Evolutionary conservation across 2,329 filamentous ascomycete species (phyloP), one percentile per base, ranked within the genome.

Genomic region (Macroventuria anomochaeta): DNA sequence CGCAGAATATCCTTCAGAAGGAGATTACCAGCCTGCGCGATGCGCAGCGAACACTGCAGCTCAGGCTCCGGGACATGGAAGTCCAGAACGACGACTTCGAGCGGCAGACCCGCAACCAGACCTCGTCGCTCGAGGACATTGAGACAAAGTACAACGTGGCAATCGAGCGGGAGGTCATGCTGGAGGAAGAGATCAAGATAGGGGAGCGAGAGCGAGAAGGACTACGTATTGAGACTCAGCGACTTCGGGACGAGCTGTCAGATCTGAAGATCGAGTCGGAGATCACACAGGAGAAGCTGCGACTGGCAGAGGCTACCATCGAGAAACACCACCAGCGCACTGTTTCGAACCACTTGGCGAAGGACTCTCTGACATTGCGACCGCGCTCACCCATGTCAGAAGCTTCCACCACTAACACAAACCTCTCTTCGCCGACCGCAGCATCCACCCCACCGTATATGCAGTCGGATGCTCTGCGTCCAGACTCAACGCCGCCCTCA

Each of bases 41-140:
- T 62, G 76, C 86, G 41, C 96, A 92, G 75, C 83, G 95, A 61
- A 87, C 88, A 3, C 77, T 97, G 57, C 89, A 95, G 68, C 81
- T 96, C 59, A 90, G 85, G 75, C 80, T 99, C 53, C 88, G 95
- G 63, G 95, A 99, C 74, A 96, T 93, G 65, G 95, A 99, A 77
- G 95, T 99, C 49, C 91, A 90, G 73, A 99, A 97, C 78, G 95
- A 99, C 80, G 95, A 99, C 76, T 97, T 93, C 72, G 95, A 99
- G 80, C 88, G 92, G 62, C 93, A 97, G 78, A 93, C 95, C 63
- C 88, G 95, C 65, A 95, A 97, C 76, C 97, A 93, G 23, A 93
- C 91, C 29, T 97, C 93, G 37, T 97, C 93, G 43, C 85, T 97
- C 58, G 95, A 99, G 77, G 95, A 99, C 71, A 82, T 99, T 75